phyloP scores from a whole-genome alignment of 139 green algal genomes.

The Tetraselmis chui region DNA sequence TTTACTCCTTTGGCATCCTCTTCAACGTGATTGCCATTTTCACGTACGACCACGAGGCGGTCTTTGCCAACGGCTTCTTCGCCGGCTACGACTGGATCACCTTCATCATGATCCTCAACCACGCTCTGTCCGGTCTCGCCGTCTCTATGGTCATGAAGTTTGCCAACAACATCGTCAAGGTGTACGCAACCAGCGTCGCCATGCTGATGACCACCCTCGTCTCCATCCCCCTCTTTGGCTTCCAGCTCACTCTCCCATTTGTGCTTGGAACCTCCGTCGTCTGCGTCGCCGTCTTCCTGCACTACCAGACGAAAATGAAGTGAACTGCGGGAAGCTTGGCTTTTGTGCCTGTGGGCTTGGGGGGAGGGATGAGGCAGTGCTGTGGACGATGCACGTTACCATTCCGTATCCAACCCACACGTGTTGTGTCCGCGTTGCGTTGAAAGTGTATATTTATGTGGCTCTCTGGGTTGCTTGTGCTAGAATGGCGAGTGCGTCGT shows the following conservation, averaged over 20 bases:
- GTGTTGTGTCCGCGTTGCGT: too few species aligned
- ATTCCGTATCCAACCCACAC: too few species aligned
- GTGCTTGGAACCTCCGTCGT: conserved; percentile 48
- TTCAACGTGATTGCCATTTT: conserved; percentile 35
- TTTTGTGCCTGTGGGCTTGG: too few species aligned
- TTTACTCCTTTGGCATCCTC: conserved; percentile 47
- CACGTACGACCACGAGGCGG: conserved; percentile 18
- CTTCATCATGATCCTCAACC: conserved; percentile 53
- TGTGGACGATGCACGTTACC: too few species aligned
- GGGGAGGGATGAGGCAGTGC: too few species aligned
- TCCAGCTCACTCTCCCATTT: conserved; percentile 41
- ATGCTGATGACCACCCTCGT: conserved; percentile 62
- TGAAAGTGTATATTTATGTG: too few species aligned
- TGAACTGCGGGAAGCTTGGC: too few species aligned
- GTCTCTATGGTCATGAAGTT: conserved; percentile 72
- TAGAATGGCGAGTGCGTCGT: too few species aligned
- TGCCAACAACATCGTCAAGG: conserved; percentile 35
- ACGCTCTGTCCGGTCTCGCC: conserved; percentile 37
- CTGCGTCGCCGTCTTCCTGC: conserved; percentile 35
- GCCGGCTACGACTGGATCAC: conserved; percentile 40
- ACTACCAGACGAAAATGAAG: conserved; percentile 19
- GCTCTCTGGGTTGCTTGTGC: too few species aligned
- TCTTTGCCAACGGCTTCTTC: conserved; percentile 21
- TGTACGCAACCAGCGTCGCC: conserved; percentile 59
- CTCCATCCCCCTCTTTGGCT: conserved; percentile 38